Conservation (phyloP, 1,284 basidiomycete species). For the Rhodotorula sp. region DNA sequence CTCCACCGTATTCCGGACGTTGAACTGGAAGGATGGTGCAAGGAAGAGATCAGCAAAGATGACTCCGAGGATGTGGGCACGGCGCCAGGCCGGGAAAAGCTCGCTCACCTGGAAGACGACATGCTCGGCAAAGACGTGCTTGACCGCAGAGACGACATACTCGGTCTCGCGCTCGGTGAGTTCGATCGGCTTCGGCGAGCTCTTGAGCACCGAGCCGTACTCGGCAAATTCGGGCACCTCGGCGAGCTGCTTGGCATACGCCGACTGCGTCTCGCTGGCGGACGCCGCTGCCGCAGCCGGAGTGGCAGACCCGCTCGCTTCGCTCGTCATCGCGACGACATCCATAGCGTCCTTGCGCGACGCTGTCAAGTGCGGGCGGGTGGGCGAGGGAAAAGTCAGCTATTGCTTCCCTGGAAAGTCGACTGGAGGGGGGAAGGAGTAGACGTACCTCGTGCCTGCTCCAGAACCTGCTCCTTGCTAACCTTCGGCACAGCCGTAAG, state of each 20-base stretch:
- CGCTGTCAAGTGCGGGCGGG: constrained; percentile 11
- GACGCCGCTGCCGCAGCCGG: constrained; percentile 53
- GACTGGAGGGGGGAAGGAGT: background rate
- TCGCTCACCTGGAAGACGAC: constrained; percentile 82
- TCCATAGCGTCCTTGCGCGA: constrained; percentile 34
- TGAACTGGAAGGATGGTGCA: constrained; percentile 64
- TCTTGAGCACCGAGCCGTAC: constrained; percentile 87
- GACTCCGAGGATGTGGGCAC: too few relatives aligned
- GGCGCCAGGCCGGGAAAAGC: too few relatives aligned
- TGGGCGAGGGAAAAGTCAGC: background rate
- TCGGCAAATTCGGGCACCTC: constrained; percentile 80
- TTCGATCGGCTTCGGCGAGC: constrained; percentile 72
- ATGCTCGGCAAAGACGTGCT: constrained; percentile 95
- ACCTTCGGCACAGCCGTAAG: constrained; percentile 80
- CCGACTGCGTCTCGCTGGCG: constrained; percentile 77
- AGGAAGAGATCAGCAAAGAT: constrained; percentile 4
- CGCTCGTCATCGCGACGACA: constrained; percentile 19
- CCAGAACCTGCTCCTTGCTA: constrained; percentile 81
- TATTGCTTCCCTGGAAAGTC: too few relatives aligned
- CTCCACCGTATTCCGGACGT: constrained; percentile 97
- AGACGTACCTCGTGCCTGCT: constrained; percentile 57
- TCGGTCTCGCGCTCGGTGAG: constrained; percentile 98
- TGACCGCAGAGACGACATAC: constrained; percentile 94
- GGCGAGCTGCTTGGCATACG: constrained; percentile 79
- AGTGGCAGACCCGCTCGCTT: constrained; percentile 11